phyloP scores from a whole-genome alignment of 805 yeast genomes.

The Candida maesae region DNA sequence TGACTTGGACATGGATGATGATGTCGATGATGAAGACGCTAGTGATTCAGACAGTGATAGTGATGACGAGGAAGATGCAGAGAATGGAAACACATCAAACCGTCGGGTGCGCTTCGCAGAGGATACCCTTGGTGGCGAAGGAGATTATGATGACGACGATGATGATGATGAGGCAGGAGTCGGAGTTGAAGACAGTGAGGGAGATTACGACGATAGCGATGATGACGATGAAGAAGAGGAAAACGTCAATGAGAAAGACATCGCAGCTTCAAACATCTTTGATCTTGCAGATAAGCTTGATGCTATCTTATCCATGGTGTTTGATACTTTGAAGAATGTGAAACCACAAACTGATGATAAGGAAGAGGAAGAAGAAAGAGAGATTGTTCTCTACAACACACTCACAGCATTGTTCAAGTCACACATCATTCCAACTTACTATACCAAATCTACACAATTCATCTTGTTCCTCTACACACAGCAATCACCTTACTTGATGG shows the following conservation, averaged over 20 bases:
- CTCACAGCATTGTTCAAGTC: constrained; percentile 73
- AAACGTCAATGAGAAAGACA: constrained; percentile 31
- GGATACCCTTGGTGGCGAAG: constrained; percentile 41
- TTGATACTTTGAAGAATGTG: constrained; percentile 40
- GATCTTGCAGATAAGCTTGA: constrained; percentile 70
- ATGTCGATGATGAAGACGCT: constrained; percentile 24
- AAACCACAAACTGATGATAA: constrained; percentile 32
- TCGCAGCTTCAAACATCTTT: constrained; percentile 38
- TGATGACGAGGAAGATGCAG: constrained; percentile 28
- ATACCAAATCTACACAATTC: constrained; percentile 85
- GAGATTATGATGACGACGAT: constrained; percentile 46
- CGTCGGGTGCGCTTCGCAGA: constrained; percentile 20
- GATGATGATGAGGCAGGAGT: constrained; percentile 16
- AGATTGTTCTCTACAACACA: constrained; percentile 66
- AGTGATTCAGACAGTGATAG: constrained; percentile 27
- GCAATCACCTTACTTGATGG: constrained; percentile 75
- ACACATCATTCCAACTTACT: constrained; percentile 86
- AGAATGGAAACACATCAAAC: constrained; percentile 36
- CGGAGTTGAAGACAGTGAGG: constrained; percentile 18
- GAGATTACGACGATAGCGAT: constrained; percentile 27
- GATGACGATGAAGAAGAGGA: constrained; percentile 37
- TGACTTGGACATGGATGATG: constrained; percentile 30
- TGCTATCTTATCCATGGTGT: constrained; percentile 54
- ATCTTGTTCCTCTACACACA: constrained; percentile 79
- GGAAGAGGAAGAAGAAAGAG: constrained; percentile 49